phyloP scores from a whole-genome alignment of 1,139 yeast genomes.

The Torulaspora globosa region DNA sequence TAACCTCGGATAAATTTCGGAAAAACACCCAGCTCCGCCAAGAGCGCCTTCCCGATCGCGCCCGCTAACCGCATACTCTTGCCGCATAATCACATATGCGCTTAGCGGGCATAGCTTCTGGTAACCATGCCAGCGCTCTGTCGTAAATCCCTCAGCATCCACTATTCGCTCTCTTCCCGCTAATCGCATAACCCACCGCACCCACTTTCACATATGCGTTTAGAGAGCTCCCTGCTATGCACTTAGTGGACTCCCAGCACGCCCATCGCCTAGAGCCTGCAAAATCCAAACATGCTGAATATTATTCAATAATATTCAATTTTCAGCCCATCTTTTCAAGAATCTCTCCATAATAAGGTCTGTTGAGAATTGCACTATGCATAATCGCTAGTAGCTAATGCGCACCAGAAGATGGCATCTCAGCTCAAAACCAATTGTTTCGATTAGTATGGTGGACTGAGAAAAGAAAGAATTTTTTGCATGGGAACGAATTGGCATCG shows the following conservation, averaged over 20 bases:
- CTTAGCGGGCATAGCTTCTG: slow-evolving; percentile 1
- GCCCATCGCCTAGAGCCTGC: slow-evolving; percentile 4
- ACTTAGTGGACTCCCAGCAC: slow-evolving; percentile 6
- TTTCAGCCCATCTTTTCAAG: slow-evolving; percentile 1
- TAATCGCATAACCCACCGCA: slow-evolving; percentile 14
- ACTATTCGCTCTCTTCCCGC: slow-evolving; percentile 7
- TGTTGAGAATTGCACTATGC: not conserved
- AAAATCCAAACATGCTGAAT: not conserved
- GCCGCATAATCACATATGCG: slow-evolving; percentile 16
- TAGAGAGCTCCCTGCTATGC: slow-evolving; percentile 8
- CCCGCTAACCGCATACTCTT: slow-evolving; percentile 11
- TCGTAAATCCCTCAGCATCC: slow-evolving; percentile 3
- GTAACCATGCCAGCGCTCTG: not conserved
- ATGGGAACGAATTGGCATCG: slow-evolving; percentile 2
- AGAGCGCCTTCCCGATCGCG: not conserved
- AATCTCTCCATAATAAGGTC: not conserved
- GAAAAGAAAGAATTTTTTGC: slow-evolving; percentile 3
- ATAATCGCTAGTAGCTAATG: not conserved
- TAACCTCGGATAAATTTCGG: not conserved
- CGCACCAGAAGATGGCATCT: not conserved
- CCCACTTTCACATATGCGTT: slow-evolving; percentile 6
- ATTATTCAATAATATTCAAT: slow-evolving; percentile 1
- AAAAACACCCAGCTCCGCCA: not conserved
- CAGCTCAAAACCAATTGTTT: not conserved
- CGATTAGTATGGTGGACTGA: not conserved